Conservation (phyloP, 495 filamentous ascomycete species). For the Hyaloscypha variabilis region DNA sequence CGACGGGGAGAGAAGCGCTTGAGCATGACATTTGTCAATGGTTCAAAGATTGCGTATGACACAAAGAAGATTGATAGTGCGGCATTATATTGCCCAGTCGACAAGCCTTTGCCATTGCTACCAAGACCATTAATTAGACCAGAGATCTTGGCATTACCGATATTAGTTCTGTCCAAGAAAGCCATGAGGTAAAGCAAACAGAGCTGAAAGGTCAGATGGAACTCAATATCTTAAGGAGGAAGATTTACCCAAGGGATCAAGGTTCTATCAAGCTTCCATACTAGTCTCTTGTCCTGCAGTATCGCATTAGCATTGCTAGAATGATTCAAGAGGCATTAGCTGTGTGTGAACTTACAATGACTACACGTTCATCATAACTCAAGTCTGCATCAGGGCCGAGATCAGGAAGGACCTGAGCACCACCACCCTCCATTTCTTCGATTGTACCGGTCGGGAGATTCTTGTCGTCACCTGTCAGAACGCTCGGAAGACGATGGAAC, state of each 20-base stretch:
- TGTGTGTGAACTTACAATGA: too few relatives aligned
- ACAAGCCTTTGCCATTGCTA: constrained; percentile 43
- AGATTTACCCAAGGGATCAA: constrained; percentile 72
- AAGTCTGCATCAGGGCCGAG: too few relatives aligned
- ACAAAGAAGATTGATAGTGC: constrained; percentile 89
- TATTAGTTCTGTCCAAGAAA: constrained; percentile 83
- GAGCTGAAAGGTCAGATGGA: constrained; percentile 44
- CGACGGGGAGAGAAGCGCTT: constrained; percentile 64
- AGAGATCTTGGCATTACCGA: constrained; percentile 88
- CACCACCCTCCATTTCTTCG: too few relatives aligned
- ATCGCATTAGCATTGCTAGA: too few relatives aligned
- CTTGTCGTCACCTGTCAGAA: too few relatives aligned
- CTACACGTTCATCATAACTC: too few relatives aligned
- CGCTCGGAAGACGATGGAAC: too few relatives aligned
- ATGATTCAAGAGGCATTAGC: too few relatives aligned
- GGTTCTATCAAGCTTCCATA: constrained; percentile 70
- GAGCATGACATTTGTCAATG: constrained; percentile 84
- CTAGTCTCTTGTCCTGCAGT: constrained; percentile 68
- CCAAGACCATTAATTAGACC: constrained; percentile 65
- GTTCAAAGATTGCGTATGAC: constrained; percentile 86
- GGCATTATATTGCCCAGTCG: constrained; percentile 71
- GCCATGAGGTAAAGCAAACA: constrained; percentile 82
- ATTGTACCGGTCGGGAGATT: too few relatives aligned
- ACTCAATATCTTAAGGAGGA: neutral
- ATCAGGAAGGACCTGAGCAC: too few relatives aligned